Evolutionary conservation across 345 rosid genomes (phyloP), one percentile per base, ranked within the genome.

Genomic region (Nephelium lappaceum): DNA sequence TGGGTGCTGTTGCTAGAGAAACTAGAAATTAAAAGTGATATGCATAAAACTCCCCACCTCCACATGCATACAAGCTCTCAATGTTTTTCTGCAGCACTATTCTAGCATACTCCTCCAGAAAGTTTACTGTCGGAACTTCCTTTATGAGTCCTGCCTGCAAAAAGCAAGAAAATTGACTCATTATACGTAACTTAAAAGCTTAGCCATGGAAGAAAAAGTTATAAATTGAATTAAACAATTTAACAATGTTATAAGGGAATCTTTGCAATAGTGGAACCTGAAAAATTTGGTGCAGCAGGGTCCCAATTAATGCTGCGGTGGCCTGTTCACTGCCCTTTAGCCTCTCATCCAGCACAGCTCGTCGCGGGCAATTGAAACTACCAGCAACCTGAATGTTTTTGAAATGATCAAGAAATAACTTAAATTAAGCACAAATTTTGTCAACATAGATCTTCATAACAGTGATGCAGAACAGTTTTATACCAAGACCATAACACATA

Each of bases 341-440:
- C 87, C 99, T 90, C 90, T 96, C 98, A 82, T 96, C 98, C 76
- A 96, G 89, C 79, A 96, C 92, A 42, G 91, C 85, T 81, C 98
- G 87, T 83, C 99, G 90, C 19, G 93, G 91, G 83, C 99, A 96
- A 83, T 80, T 81, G 73, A 93, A 96, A 89, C 99, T 96, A 73
- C 82, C 86, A 27, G 97, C 95, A 81, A 96, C 98, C 99, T 96
- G 80, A 76, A 85, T 70, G 57, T 57, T 51, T 72, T 72, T 23
- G 0, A 4, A 72, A 47, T 42, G 69, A 61, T 55, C 63, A 53
- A 65, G 57, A 67, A 53, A 18, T 45, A 61, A 19, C 67, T 62
- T 66, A 18, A 47, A 74, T 42, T 6, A 38, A 67, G 39, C 38
- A 81, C 31, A 57, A 62, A 27, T 69, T 41, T 36, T 31, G 43